phyloP scores from a whole-genome alignment of 2,329 filamentous ascomycete species.

The Ophiostoma ips region DNA sequence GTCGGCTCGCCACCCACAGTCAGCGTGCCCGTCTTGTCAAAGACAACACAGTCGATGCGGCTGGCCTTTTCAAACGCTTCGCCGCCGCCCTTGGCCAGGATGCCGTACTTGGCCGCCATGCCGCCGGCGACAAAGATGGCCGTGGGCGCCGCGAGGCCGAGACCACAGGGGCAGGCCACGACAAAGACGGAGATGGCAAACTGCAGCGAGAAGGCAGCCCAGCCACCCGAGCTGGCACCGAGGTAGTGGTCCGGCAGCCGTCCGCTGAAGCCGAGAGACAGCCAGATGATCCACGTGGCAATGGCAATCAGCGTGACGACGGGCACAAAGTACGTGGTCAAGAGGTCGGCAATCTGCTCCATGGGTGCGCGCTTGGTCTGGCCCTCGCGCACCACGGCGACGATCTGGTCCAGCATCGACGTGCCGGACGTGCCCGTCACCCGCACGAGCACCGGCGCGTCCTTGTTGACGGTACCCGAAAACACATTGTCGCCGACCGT shows the following conservation, averaged over 20 bases:
- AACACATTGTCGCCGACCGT: constrained; percentile 48
- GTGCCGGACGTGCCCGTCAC: constrained; percentile 51
- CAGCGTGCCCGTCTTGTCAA: constrained; percentile 80
- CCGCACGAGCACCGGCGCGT: constrained; percentile 43
- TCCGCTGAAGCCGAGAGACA: constrained; percentile 46
- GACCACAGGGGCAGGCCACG: constrained; percentile 71
- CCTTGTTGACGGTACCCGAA: constrained; percentile 63
- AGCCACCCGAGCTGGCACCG: constrained; percentile 43
- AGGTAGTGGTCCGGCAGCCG: constrained; percentile 42
- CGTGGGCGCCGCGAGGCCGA: constrained; percentile 74
- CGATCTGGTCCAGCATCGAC: constrained; percentile 70
- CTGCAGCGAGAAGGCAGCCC: constrained; percentile 60
- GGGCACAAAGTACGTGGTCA: constrained; percentile 68
- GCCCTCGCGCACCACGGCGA: constrained; percentile 62
- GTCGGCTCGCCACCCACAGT: constrained; percentile 59
- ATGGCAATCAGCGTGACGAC: constrained; percentile 56
- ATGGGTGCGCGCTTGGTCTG: constrained; percentile 64
- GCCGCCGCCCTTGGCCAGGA: constrained; percentile 71
- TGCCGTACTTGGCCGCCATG: constrained; percentile 64
- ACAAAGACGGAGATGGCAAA: constrained; percentile 82
- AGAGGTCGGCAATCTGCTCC: constrained; percentile 56
- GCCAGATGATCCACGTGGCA: constrained; percentile 58
- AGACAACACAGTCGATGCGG: constrained; percentile 62
- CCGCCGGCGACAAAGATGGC: constrained; percentile 75
- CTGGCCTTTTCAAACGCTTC: constrained; percentile 79